These are phyloP conservation scores for Fusarium luffae DNA, from an alignment of 2,329 filamentous ascomycete genomes.

Conservation along the genomic window DNA sequence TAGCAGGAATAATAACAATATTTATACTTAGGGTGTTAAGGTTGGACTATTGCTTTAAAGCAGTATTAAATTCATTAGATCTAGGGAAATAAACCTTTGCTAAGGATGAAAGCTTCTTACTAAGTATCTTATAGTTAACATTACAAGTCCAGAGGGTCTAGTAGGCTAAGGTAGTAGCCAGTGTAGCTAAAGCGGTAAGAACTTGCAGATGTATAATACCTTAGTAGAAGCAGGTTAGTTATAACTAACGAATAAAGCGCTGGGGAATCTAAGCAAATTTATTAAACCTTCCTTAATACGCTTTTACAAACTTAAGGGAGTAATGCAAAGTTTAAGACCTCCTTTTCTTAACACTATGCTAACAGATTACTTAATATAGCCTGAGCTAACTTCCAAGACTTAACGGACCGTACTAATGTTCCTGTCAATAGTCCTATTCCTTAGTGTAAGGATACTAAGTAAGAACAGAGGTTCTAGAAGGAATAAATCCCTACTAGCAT, in stretches of 20 bases:
- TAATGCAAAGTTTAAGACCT: not conserved
- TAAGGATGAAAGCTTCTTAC: conserved; percentile 2
- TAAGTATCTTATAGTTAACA: conserved; percentile 1
- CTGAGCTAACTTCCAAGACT: not conserved
- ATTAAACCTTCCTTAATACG: not conserved
- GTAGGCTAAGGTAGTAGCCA: not conserved
- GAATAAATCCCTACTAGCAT: not conserved
- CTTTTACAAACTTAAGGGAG: not conserved
- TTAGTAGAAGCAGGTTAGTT: not conserved
- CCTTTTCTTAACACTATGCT: not conserved
- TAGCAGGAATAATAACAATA: conserved; percentile 9
- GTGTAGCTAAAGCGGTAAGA: not conserved
- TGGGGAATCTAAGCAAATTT: not conserved
- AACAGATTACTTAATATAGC: not conserved
- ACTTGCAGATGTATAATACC: conserved; percentile 2
- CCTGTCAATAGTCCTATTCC: not conserved
- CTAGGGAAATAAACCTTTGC: conserved; percentile 12
- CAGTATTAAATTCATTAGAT: not conserved
- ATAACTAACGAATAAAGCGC: not conserved
- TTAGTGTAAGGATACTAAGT: not conserved
- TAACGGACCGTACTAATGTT: not conserved
- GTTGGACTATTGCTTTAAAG: conserved; percentile 5
- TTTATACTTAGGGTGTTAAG: not conserved
- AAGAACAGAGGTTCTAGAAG: not conserved
- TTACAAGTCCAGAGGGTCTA: conserved; percentile 4